A percentile compares a stretch with the other conserved stretches of the same genome.
These are phyloP conservation scores for Hyaloperonospora arabidopsidis DNA, from an alignment of 352 stramenopile genomes.

Conservation along the genomic window DNA sequence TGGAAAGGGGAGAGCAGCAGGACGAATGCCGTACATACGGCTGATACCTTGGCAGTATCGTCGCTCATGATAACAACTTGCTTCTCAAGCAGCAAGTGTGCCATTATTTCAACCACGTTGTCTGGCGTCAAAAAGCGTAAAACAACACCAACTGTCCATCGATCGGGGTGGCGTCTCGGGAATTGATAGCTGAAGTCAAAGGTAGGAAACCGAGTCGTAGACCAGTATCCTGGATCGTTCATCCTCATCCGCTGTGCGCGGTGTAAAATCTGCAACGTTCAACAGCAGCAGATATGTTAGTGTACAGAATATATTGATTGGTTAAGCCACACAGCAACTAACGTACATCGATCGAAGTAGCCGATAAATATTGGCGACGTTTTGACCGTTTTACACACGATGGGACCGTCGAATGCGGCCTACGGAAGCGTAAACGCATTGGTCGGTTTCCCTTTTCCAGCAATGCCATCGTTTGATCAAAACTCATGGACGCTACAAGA, in stretches of 20 bases:
- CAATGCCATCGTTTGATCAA: conserved; percentile 44
- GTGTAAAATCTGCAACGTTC: conserved; percentile 51
- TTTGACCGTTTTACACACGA: conserved; percentile 8
- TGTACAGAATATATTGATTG: neutral
- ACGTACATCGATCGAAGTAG: conserved; percentile 36
- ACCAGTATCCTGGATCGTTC: conserved; percentile 60
- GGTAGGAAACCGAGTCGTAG: conserved; percentile 43
- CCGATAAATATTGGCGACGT: conserved; percentile 16
- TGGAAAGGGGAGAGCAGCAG: conserved; percentile 72
- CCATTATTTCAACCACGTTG: conserved; percentile 64
- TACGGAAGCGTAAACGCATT: conserved; percentile 59
- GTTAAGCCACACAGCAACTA: conserved; percentile 10
- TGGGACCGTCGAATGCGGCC: conserved; percentile 14
- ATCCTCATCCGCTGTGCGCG: conserved; percentile 56
- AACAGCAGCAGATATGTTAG: neutral
- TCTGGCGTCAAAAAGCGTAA: conserved; percentile 48
- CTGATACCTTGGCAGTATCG: conserved; percentile 54
- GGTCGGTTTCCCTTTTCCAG: conserved; percentile 47
- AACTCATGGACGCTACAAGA: conserved; percentile 46
- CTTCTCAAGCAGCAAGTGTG: conserved; percentile 67
- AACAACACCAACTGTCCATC: conserved; percentile 64
- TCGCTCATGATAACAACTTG: conserved; percentile 75
- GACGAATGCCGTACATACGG: conserved; percentile 59
- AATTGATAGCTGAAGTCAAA: conserved; percentile 73
- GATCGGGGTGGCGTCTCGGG: conserved; percentile 57